Base-by-base conservation (phyloP, 208 protist genomes). In the Leishmania mexicana region DNA sequence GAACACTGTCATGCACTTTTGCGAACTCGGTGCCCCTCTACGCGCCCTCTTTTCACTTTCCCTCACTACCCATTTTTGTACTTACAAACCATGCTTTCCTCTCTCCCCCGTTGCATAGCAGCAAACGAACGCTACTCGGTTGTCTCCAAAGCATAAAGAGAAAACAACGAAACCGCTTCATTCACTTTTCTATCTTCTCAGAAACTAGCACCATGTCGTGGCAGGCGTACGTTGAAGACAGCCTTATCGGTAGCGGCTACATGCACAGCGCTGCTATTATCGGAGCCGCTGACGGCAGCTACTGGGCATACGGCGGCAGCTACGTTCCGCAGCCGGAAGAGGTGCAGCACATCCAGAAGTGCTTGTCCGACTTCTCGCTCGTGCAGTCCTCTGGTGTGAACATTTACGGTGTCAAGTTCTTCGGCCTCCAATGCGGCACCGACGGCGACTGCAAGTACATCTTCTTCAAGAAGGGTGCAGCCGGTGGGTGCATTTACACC, bases 231-330 rank as follows among this genome's bases (percentile, higher is more conserved):
- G 89, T 97, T 58, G 93, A 97, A 88, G 90, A 97, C 80, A 94
- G 87, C 85, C 92, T 97, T 40, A 95, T 97, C 76, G 93, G 90
- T 65, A 96, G 92, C 79, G 92, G 93, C 21, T 80, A 90, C 85
- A 97, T 97, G 94, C 94, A 97, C 92, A 97, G 94, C 60, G 93
- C 93, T 31, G 88, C 91, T 21, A 95, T 97, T 87, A 82, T 96
- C 49, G 90, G 94, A 35, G 83, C 94, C 58, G 85, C 83, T 51
- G 94, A 97, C 81, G 93, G 94, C 49, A 95, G 92, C 85, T 97
- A 97, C 88, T 97, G 94, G 93, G 94, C 93, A 0, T 95, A 96
- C 73, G 94, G 94, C 51, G 94, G 94, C 73, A 95, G 64, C 60
- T 95, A 95, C 83, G 87, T 97, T 67, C 94, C 94, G 47, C 94